Evolutionary conservation across 176 grass and related monocot genomes (phyloP).

Genomic region (Rhipidocladum racemiflorum): DNA sequence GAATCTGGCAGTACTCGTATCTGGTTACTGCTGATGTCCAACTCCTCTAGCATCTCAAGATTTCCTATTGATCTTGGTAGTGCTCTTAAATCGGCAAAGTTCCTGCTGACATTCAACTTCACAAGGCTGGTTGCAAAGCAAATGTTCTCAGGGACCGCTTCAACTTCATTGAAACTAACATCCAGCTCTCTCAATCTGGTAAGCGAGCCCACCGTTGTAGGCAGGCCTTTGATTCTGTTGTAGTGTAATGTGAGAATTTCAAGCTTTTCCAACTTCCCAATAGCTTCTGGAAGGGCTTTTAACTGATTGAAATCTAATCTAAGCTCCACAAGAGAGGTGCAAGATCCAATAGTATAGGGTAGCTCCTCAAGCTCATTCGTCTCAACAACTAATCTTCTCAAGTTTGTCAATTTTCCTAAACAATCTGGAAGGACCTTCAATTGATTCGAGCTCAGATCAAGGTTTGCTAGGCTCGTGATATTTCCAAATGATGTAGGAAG

Average conservation of each 20-base stretch:
- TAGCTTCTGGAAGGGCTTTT: conserved; percentile 90
- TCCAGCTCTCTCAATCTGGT: conserved; percentile 78
- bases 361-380: conserved; percentile 93
- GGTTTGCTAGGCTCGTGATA: conserved; percentile 54
- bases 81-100: conserved; percentile 78
- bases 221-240: conserved; percentile 85
- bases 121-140: conserved; percentile 75
- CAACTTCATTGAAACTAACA: conserved; percentile 93
- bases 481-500: conserved; percentile 82
- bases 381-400: conserved; percentile 81
- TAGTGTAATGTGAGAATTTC: conserved; percentile 86
- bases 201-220: conserved; percentile 83
- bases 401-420: conserved; percentile 68
- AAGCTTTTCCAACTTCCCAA: conserved; percentile 79
- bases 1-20: conserved; percentile 80
- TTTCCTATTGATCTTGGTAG: conserved; percentile 86
- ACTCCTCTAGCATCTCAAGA: conserved; percentile 93
- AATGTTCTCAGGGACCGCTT: conserved; percentile 73
- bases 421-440: conserved; percentile 67
- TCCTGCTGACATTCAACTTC: conserved; percentile 78
- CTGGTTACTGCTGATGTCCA: conserved; percentile 98
- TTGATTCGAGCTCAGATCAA: conserved; percentile 85
- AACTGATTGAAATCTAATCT: conserved; percentile 92
- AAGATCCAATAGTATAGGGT: conserved; percentile 92
- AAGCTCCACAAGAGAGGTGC: conserved; percentile 67